Conservation (phyloP, 129 eudicot species). For the Lonicera japonica region DNA sequence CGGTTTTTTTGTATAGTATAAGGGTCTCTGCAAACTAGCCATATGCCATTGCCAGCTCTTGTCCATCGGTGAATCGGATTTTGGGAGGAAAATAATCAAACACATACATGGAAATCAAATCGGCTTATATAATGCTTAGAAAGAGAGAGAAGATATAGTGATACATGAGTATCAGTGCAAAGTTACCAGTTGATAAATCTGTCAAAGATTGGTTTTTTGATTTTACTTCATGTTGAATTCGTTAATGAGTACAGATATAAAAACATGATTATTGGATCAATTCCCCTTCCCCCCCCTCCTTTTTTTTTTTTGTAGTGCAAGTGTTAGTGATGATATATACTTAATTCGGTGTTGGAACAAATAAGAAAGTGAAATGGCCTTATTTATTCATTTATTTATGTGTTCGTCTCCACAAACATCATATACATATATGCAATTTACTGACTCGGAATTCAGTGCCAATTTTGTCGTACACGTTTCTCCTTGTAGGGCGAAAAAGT, state of each 20-base stretch:
- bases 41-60: slow-evolving; percentile 3
- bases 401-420: not conserved
- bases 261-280: slow-evolving; percentile 6
- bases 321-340: slow-evolving; percentile 17
- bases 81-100: slow-evolving; percentile 9
- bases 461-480: no score
- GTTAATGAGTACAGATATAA: slow-evolving; percentile 15
- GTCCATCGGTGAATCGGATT: slow-evolving; percentile 15
- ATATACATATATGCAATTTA: not conserved
- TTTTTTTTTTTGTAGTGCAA: slow-evolving; percentile 22
- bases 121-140: not conserved
- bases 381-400: not conserved
- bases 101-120: slow-evolving; percentile 14
- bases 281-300: no score
- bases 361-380: slow-evolving; percentile 12
- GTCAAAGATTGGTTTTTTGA: slow-evolving; percentile 24
- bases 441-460: no score
- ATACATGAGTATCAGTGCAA: slow-evolving; percentile 19
- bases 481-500: no score
- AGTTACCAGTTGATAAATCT: slow-evolving; percentile 30
- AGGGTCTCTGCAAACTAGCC: slow-evolving; percentile 29
- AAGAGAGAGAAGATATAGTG: slow-evolving; percentile 6
- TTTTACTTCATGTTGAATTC: slow-evolving; percentile 19
- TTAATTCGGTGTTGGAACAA: slow-evolving; percentile 15
- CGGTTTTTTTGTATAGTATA: slow-evolving; percentile 41